These are phyloP conservation scores for Allium fistulosum DNA, from an alignment of 106 monocot genomes.

Conservation along the genomic window DNA sequence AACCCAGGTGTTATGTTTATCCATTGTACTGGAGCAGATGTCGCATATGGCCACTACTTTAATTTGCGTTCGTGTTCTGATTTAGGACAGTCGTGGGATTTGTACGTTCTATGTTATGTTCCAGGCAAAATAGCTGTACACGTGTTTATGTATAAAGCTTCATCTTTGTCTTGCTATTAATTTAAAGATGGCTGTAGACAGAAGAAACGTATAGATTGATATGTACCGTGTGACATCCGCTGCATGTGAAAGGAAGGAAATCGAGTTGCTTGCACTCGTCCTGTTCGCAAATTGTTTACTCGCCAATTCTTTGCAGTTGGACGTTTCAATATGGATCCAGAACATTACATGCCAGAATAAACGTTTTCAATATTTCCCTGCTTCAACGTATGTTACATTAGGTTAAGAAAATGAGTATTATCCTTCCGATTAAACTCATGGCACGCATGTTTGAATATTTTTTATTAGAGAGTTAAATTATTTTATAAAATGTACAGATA, in stretches of 20 bases:
- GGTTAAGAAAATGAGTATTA: too few relatives aligned
- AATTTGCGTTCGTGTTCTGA: conserved; percentile 55
- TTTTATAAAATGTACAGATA: too few relatives aligned
- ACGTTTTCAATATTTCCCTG: too few relatives aligned
- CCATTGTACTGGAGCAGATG: conserved; percentile 44
- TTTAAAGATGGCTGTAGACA: not conserved
- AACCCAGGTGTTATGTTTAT: conserved; percentile 19
- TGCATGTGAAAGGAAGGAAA: conserved; percentile 88
- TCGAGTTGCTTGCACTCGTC: conserved; percentile 81
- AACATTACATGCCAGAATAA: too few relatives aligned
- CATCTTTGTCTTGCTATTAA: not conserved
- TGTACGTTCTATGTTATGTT: conserved; percentile 52
- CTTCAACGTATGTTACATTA: too few relatives aligned
- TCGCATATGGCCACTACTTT: conserved; percentile 55
- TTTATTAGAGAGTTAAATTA: too few relatives aligned
- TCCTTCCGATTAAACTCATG: too few relatives aligned
- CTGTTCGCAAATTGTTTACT: not conserved
- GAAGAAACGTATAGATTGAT: not conserved
- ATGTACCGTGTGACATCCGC: conserved; percentile 59
- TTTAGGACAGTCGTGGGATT: conserved; percentile 52
- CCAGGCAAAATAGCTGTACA: conserved; percentile 76
- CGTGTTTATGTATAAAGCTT: not conserved
- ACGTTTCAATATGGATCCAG: too few relatives aligned
- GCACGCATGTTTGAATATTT: too few relatives aligned
- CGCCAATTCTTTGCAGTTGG: too few relatives aligned